phyloP scores from a whole-genome alignment of 371 early-diverging fungal genomes.

The Actinomortierella ambigua region DNA sequence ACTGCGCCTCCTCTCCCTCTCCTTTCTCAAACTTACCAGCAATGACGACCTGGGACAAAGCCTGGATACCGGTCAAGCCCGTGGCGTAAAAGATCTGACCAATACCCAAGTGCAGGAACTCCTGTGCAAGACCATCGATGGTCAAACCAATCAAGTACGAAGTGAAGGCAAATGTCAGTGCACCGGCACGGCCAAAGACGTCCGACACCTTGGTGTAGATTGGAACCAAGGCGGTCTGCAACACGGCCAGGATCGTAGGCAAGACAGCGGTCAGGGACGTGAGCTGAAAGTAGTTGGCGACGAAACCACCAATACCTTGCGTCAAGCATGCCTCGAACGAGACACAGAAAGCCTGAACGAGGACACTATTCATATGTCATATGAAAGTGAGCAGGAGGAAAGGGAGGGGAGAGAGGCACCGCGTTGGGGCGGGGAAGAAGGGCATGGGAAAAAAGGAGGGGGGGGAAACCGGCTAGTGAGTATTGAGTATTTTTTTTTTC shows the following conservation, averaged over 20 bases:
- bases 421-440: too few relatives aligned
- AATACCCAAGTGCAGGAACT: slow-evolving; percentile 8
- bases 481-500: too few relatives aligned
- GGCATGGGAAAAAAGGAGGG: too few relatives aligned
- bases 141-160: slow-evolving; percentile 21
- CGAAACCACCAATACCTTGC: neutral
- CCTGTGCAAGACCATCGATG: slow-evolving; percentile 26
- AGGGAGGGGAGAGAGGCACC: too few relatives aligned
- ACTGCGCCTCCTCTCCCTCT: too few relatives aligned
- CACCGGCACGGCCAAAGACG: slow-evolving; percentile 30
- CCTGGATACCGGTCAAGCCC: slow-evolving; percentile 15
- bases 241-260: slow-evolving; percentile 12
- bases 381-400: neutral
- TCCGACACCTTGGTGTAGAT: slow-evolving; percentile 44
- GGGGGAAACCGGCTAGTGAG: too few relatives aligned
- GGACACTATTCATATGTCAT: neutral
- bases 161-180: slow-evolving; percentile 19
- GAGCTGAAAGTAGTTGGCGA: neutral
- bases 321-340: slow-evolving; percentile 7
- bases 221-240: slow-evolving; percentile 33
- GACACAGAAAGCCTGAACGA: slow-evolving; percentile 3
- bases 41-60: slow-evolving; percentile 4
- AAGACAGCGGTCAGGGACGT: slow-evolving; percentile 2
- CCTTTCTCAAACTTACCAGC: too few relatives aligned
- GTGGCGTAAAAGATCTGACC: slow-evolving; percentile 15